Conservation (phyloP, 495 filamentous ascomycete species). For the Aspergillus sclerotiicarbonarius region DNA sequence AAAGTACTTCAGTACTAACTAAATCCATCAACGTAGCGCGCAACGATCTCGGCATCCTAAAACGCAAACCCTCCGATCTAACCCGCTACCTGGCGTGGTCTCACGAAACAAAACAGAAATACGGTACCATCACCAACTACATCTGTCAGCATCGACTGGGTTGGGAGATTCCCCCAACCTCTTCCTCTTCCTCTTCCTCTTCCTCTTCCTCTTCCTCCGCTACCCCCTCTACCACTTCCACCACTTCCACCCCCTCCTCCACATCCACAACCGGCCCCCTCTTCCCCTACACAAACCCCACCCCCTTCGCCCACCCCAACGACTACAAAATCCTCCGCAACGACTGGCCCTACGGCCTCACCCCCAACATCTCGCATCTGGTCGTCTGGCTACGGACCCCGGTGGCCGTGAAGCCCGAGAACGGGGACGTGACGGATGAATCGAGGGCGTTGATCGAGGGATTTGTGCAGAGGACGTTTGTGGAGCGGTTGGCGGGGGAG, state of each 20-base stretch:
- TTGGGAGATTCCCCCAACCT: constrained; percentile 53
- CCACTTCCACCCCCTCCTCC: constrained; percentile 15
- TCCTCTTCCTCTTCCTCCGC: no score
- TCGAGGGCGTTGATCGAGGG: constrained; percentile 57
- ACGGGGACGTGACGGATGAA: constrained; percentile 73
- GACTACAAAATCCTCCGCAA: constrained; percentile 80
- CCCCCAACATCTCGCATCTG: constrained; percentile 62
- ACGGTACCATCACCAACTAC: constrained; percentile 76
- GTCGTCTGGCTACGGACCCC: constrained; percentile 60
- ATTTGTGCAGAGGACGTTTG: constrained; percentile 70
- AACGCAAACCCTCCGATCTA: constrained; percentile 80
- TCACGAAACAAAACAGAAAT: constrained; percentile 61
- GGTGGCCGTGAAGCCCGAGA: constrained; percentile 43
- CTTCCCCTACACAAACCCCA: constrained; percentile 37
- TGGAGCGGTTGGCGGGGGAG: constrained; percentile 49
- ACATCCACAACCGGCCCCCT: constrained; percentile 24
- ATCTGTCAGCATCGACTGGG: constrained; percentile 69
- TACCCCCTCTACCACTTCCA: constrained; percentile 36
- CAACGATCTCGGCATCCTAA: constrained; percentile 73
- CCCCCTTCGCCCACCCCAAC: constrained; percentile 64
- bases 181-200: constrained; percentile 10
- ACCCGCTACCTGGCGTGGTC: constrained; percentile 82
- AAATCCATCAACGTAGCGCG: constrained; percentile 41
- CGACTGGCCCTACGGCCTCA: constrained; percentile 89
- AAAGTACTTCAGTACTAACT: not conserved